These are phyloP conservation scores for Fusarium sulawesiense DNA, from an alignment of 2,329 filamentous ascomycete species.

Conservation along the genomic window DNA sequence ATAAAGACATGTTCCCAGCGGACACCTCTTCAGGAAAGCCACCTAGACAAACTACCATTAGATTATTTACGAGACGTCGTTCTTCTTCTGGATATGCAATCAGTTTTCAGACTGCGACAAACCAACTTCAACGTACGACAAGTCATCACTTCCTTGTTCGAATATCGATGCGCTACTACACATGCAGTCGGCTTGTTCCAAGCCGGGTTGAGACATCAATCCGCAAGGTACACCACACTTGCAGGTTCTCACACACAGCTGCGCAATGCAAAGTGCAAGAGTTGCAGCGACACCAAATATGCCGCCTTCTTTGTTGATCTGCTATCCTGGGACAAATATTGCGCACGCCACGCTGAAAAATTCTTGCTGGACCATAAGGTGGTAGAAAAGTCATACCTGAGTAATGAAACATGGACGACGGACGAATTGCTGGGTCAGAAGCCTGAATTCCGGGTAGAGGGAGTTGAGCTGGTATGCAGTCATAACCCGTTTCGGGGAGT, in stretches of 20 bases:
- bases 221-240: conserved; percentile 42
- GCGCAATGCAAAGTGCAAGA: conserved; percentile 34
- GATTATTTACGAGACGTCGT: conserved; percentile 34
- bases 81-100: conserved; percentile 47
- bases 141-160: conserved; percentile 36
- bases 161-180: conserved; percentile 42
- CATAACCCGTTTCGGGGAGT: accelerated
- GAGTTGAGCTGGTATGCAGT: neutral
- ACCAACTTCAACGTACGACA: conserved; percentile 41
- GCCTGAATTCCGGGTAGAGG: neutral
- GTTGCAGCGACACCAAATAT: conserved; percentile 40
- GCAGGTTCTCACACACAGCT: conserved; percentile 41
- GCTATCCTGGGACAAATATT: conserved; percentile 37
- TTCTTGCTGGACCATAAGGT: neutral
- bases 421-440: neutral
- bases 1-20: neutral
- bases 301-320: conserved; percentile 17
- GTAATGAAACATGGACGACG: neutral
- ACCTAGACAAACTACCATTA: neutral
- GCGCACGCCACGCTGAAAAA: neutral
- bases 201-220: conserved; percentile 46
- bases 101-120: conserved; percentile 49
- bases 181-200: conserved; percentile 48
- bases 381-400: neutral
- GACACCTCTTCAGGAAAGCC: neutral